A percentile compares a stretch with the other conserved stretches of the same genome.
Evolutionary conservation across 2,329 filamentous ascomycete species (phyloP).

Genomic region (Ilyonectria mors-panacis): DNA sequence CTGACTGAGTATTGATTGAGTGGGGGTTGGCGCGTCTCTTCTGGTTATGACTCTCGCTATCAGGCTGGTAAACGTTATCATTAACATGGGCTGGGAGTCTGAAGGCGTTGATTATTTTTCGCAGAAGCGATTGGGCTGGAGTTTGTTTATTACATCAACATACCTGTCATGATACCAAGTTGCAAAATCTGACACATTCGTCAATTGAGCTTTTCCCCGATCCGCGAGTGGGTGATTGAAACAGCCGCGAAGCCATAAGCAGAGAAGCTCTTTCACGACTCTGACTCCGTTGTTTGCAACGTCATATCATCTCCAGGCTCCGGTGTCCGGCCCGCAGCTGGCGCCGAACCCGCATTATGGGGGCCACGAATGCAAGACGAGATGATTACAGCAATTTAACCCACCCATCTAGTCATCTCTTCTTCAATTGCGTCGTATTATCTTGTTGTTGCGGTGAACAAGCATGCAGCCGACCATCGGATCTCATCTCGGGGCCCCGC

Average conservation of each 20-base stretch:
- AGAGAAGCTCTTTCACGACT: not conserved
- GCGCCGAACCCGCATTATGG: conserved; percentile 6
- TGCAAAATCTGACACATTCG: not conserved
- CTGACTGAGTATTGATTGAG: conserved; percentile 16
- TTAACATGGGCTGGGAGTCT: not conserved
- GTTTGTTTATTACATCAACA: not conserved
- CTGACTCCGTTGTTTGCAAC: not conserved
- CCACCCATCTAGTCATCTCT: not conserved
- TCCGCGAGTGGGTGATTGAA: not conserved
- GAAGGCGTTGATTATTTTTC: not conserved
- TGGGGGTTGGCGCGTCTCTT: not conserved
- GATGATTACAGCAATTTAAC: conserved; percentile 1
- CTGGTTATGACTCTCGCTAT: not conserved
- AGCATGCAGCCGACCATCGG: conserved; percentile 6
- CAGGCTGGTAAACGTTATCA: not conserved
- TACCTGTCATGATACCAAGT: conserved; percentile 7
- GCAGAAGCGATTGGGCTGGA: not conserved
- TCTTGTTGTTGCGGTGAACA: not conserved
- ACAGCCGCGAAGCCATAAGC: not conserved
- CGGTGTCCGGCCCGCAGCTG: conserved; percentile 15
- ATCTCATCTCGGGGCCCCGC: not conserved
- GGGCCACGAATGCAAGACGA: conserved; percentile 9
- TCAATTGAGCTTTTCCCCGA: not conserved
- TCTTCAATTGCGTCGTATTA: not conserved
- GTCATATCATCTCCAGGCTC: not conserved